Conservation (phyloP, 2,329 filamentous ascomycete genomes). For the Lizonia empirigonia region DNA sequence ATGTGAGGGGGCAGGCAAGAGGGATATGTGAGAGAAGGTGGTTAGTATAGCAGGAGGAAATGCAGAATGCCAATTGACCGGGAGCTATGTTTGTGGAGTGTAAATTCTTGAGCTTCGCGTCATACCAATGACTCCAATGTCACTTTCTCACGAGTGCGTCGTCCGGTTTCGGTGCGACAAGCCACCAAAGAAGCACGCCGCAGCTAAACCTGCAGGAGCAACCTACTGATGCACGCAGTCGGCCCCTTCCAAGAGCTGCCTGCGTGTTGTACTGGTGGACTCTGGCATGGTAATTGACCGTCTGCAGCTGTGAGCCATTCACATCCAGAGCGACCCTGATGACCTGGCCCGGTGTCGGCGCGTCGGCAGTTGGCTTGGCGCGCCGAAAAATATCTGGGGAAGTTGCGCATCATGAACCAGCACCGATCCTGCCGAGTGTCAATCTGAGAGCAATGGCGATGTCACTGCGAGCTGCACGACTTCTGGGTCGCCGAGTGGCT, state of each 20-base stretch:
- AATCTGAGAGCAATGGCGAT: conserved; percentile 42
- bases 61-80: conserved; percentile 6
- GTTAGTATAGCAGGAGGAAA: conserved; percentile 9
- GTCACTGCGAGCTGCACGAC: conserved; percentile 44
- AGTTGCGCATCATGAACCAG: conserved; percentile 22
- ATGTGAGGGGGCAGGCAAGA: conserved; percentile 3
- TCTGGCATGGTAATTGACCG: conserved; percentile 31
- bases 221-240: conserved; percentile 3
- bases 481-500: conserved; percentile 38
- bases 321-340: conserved; percentile 31
- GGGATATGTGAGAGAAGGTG: conserved; percentile 12
- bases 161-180: conserved; percentile 30
- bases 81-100: conserved; percentile 19
- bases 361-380: conserved; percentile 26
- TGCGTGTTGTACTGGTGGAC: conserved; percentile 18
- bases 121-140: conserved; percentile 38
- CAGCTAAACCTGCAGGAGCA: conserved; percentile 3
- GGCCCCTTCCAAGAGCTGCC: conserved; percentile 10
- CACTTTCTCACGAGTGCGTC: conserved; percentile 14
- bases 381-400: conserved; percentile 30
- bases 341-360: conserved; percentile 42
- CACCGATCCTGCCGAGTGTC: conserved; percentile 23
- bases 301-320: conserved; percentile 32
- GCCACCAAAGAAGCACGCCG: conserved; percentile 8
- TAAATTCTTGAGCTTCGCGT: conserved; percentile 28